A percentile compares a stretch with the other conserved stretches of the same genome.
Evolutionary conservation across 2,329 filamentous ascomycete species (phyloP).

Genomic region (Venturia effusa): DNA sequence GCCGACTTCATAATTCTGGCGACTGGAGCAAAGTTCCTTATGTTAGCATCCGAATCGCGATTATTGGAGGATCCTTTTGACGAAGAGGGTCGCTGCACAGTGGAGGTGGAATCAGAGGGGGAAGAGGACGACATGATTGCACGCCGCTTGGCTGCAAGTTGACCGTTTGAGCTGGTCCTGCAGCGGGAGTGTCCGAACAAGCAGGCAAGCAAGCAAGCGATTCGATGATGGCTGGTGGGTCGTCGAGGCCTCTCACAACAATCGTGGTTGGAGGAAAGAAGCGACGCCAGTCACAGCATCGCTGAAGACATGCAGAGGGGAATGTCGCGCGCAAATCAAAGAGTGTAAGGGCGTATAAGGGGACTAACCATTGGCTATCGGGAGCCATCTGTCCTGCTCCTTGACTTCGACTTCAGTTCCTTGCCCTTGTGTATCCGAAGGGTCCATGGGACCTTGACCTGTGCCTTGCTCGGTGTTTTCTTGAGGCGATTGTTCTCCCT

Average conservation of each 20-base stretch:
- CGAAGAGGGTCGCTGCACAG: conserved; percentile 1
- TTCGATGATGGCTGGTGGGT: conserved; percentile 28
- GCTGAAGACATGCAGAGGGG: conserved; percentile 25
- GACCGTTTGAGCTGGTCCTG: conserved; percentile 19
- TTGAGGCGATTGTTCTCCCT: conserved; percentile 56
- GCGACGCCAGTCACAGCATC: conserved; percentile 37
- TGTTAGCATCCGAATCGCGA: conserved; percentile 63
- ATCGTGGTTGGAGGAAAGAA: conserved; percentile 18
- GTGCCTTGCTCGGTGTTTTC: conserved; percentile 66
- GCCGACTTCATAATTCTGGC: conserved; percentile 98
- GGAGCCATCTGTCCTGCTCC: conserved; percentile 98
- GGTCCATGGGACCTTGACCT: conserved; percentile 57
- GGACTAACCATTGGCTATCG: conserved; percentile 98
- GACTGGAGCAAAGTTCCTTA: conserved; percentile 89
- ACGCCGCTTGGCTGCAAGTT: conserved; percentile 31
- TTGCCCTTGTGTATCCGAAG: conserved; percentile 65
- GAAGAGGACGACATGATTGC: conserved; percentile 35
- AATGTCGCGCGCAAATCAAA: conserved; percentile 27
- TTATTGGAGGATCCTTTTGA: conserved; percentile 16
- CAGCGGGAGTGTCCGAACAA: conserved; percentile 12
- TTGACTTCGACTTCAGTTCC: conserved; percentile 97
- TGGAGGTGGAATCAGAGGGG: conserved; percentile 25
- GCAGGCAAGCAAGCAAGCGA: conserved; percentile 26
- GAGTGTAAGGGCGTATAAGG: conserved; percentile 18
- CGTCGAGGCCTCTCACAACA: conserved; percentile 16